Base-by-base conservation (phyloP, 805 yeast genomes). In the Yarrowia osloensis region DNA sequence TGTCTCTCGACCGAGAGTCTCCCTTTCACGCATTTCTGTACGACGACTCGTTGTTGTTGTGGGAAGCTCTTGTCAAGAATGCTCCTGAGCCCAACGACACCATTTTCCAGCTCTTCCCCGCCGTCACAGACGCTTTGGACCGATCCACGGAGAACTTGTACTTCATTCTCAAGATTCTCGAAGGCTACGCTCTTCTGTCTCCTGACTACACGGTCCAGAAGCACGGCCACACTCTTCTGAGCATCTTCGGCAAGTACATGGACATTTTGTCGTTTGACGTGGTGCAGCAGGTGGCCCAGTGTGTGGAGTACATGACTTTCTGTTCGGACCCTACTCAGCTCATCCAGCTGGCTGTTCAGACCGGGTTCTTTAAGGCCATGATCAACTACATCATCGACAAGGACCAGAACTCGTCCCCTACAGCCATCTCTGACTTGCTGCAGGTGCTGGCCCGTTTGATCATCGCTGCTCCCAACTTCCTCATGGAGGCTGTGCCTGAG, bases 41-140 rank as follows among this genome's bases (percentile, higher is more conserved):
- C 21, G 98, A 93, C 74, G 98, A 93, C 77, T 97, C 96, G 0
- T 86, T 85, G 73, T 96, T 91, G 67, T 79, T 93, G 47, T 91
- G 97, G 97, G 79, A 84, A n/a, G 81, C 88, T 0, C 75, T 89
- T 1, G 74, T 91, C 63, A 89, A 85, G 69, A 86, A 86, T 69
- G 83, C 84, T 65, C 90, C 94, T 0, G 44, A 71, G 4, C 68
- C 78, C 3, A 78, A 81, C 5, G 77, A 77, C 33, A 74, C 77
- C 15, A 75, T 89, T 29, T 67, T 81, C 3, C 78, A 78, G 19
- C 71, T 83, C 19, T 81, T 88, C 69, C 84, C 84, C 9, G 77
- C 85, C 69, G 76, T 88, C 33, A 79, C 86, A 11, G 79, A 82
- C 67, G 90, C 89, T 0, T 79, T 94, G 46, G 77, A 85, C 69